Base-by-base conservation (phyloP, 108 stramenopile species). In the Epithemia pelagica region DNA sequence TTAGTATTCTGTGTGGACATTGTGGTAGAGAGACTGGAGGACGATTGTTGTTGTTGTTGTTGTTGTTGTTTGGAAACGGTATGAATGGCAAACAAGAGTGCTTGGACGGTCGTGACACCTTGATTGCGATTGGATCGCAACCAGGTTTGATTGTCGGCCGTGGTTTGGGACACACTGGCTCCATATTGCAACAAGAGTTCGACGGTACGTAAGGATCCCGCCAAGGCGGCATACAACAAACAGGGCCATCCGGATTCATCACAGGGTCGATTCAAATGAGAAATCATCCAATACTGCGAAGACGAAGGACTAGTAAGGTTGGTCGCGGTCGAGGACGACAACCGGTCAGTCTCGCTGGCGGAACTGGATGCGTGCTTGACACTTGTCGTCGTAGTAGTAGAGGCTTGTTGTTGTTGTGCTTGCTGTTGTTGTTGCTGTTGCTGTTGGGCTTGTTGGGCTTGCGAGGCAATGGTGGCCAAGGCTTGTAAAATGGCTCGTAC, bases 161-260 rank as follows among this genome's bases (percentile, higher is more conserved):
- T 77, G 25, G 70, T 62, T 10, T 68, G 54, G 2, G 61, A 51
- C 15, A 83, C 64, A 74, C 69, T 55, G 58, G 78, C 74, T 10
- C 81, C 85, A 22, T 62, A 61, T 58, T 51, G 56, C 64, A 92
- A 58, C 61, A 92, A 60, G n/a, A 77, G 24, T 70, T 92, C 88
- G 60, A 92, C 31, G 24, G 78, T 70, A 27, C 72, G 72, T 32
- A 58, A 60, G n/a, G 82, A 82, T 31, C 88, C 88, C 0, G 81
- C 78, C 23, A 82, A 72, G 18, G 70, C 73, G 5, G 91, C 88
- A 70, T 92, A 92, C 75, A 89, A 87, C 30, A 89, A 61, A n/a
- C 86, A 79, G 28, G 83, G 73, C 83, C 82, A 92, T 19, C 91
- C 91, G 28, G 81, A 88, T 54, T 92, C 91, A n/a, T 68, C 30